Base-by-base conservation (phyloP, 306 rosid genomes). In the Quercus bicolor region DNA sequence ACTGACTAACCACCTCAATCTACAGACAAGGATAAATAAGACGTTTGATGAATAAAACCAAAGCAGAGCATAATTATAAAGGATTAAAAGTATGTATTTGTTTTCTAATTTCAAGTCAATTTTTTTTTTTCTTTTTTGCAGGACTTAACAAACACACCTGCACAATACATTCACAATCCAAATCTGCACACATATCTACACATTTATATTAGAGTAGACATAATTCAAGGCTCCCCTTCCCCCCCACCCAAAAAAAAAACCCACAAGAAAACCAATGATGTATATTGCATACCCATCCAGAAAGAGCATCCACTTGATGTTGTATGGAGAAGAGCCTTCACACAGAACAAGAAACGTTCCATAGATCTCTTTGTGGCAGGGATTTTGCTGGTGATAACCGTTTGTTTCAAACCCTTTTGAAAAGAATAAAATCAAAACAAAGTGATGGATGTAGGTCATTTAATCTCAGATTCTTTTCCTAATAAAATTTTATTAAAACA, bases 311-410 rank as follows among this genome's bases (percentile, higher is more conserved):
- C 80, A 26, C 78, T 84, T 57, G 87, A 56, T 23, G 87, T 56
- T 26, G 82, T 68, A 52, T 84, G 79, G 72, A 84, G 82, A 73
- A 84, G 82, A 51, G 84, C 85, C 75, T 84, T 84, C 76, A 84
- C 87, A 69, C 68, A 79, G 76, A 84, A 84, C 72, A 84, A 73
- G 54, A 64, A 73, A 54, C 80, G 87, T 59, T 84, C 87, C 87
- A 84, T 80, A 65, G 87, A 84, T 74, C 87, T 80, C 77, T 84
- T 84, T 52, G 85, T 80, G 24, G 87, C 77, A 20, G 87, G 87
- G 61, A 84, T 80, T 80, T 84, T 84, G 75, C 87, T 65, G 56
- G 85, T 84, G 40, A 84, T 77, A 20, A 40, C 69, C 68, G 82
- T 80, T 74, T 73, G 85, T 62, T 73, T 84, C 87, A 80, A 80